Conservation (phyloP, 805 yeast species). For the Candida argentea region DNA sequence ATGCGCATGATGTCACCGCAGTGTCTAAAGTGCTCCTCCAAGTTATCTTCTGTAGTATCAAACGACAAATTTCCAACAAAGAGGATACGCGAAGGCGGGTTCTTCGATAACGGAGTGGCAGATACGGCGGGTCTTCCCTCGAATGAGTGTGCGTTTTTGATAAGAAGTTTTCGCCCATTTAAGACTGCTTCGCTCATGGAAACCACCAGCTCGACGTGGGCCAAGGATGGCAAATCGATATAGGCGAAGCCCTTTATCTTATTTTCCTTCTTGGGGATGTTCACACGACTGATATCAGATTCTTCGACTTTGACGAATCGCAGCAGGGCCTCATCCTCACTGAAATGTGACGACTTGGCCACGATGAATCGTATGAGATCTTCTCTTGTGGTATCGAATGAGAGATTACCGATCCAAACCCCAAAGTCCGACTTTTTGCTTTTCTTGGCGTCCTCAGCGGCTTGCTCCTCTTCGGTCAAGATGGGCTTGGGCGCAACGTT, state of each 20-base stretch:
- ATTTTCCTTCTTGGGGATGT: constrained; percentile 66
- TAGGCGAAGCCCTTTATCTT: constrained; percentile 85
- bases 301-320: constrained; percentile 31
- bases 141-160: constrained; percentile 69
- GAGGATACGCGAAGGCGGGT: constrained; percentile 81
- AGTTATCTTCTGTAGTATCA: constrained; percentile 74
- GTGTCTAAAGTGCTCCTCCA: constrained; percentile 76
- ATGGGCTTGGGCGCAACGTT: constrained; percentile 31
- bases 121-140: constrained; percentile 77
- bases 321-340: constrained; percentile 7
- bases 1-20: constrained; percentile 80
- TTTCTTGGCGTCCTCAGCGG: constrained; percentile 14
- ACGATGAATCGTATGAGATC: constrained; percentile 58
- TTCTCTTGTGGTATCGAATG: constrained; percentile 74
- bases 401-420: constrained; percentile 91
- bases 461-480: constrained; percentile 18
- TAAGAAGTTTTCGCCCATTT: constrained; percentile 78
- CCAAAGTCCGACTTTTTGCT: constrained; percentile 48
- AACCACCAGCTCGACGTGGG: constrained; percentile 54
- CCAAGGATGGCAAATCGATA: constrained; percentile 59
- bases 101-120: constrained; percentile 40
- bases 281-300: constrained; percentile 60
- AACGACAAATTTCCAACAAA: constrained; percentile 92
- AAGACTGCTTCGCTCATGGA: constrained; percentile 60
- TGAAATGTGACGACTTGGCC: constrained; percentile 40